Evolutionary conservation across 306 rosid species (phyloP).

Genomic region (Cicer cuneatum): DNA sequence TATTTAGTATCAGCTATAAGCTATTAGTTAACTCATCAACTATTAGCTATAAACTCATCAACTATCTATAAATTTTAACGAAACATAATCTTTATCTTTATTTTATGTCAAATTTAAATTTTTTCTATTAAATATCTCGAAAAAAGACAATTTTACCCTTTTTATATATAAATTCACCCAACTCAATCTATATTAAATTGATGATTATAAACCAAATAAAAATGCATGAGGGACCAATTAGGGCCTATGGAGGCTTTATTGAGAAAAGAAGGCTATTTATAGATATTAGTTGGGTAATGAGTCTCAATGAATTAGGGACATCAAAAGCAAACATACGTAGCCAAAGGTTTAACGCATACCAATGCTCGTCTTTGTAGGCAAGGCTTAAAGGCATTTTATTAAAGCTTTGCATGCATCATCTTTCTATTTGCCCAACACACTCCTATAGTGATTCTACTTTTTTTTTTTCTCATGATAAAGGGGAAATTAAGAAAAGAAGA

Average conservation of each 20-base stretch:
- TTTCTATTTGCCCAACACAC: constrained; percentile 63
- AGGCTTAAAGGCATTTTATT: constrained; percentile 56
- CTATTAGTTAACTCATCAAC: too few relatives aligned
- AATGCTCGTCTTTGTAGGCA: constrained; percentile 47
- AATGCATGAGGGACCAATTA: constrained; percentile 7
- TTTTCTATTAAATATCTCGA: too few relatives aligned
- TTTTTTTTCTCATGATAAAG: constrained; percentile 54
- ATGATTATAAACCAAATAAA: background rate
- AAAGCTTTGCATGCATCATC: constrained; percentile 73
- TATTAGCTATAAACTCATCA: too few relatives aligned
- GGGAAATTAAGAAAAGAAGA: constrained; percentile 41
- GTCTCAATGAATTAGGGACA: constrained; percentile 51
- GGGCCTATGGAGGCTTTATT: constrained; percentile 53
- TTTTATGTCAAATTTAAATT: too few relatives aligned
- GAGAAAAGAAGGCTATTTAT: constrained; percentile 46
- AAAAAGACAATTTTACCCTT: too few relatives aligned
- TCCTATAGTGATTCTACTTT: constrained; percentile 64
- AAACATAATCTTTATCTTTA: too few relatives aligned
- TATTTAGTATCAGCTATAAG: too few relatives aligned
- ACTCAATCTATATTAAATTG: too few relatives aligned
- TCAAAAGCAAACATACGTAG: constrained; percentile 60
- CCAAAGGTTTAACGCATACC: constrained; percentile 70
- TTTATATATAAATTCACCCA: too few relatives aligned
- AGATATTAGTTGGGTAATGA: constrained; percentile 51
- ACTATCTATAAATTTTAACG: too few relatives aligned